These are phyloP conservation scores for Melaleuca alternifolia DNA, from an alignment of 345 rosid species.

Conservation along the genomic window DNA sequence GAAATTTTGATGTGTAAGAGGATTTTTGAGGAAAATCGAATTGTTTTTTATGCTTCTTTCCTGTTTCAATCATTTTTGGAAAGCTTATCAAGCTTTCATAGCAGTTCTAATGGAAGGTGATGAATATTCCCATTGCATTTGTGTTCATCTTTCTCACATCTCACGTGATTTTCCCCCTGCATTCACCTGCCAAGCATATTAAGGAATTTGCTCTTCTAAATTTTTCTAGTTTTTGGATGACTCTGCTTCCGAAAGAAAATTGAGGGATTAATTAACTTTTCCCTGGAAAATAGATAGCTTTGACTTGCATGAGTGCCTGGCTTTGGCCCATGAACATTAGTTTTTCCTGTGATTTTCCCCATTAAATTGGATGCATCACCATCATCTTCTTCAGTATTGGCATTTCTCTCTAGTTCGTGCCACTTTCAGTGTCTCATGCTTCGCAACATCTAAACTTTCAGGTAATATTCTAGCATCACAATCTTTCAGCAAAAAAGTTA, in stretches of 20 bases:
- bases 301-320: neutral
- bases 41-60: neutral
- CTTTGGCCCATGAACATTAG: neutral
- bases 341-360: neutral
- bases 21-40: neutral
- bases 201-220: neutral
- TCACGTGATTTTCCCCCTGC: neutral
- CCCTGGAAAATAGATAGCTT: neutral
- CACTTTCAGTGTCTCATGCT: neutral
- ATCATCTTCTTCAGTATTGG: neutral
- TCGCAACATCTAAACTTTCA: conserved; percentile 9
- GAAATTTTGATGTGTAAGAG: neutral
- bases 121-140: neutral
- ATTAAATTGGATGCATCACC: too few species aligned
- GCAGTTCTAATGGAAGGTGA: neutral
- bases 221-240: neutral
- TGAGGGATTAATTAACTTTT: neutral
- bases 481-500: conserved; percentile 53
- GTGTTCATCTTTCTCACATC: neutral
- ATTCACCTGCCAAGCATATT: neutral
- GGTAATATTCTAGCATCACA: conserved; percentile 52
- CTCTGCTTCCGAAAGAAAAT: neutral
- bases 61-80: neutral
- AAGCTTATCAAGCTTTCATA: neutral
- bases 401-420: neutral